These are phyloP conservation scores for Hippophae gyantsensis DNA, from an alignment of 306 rosid species.

Conservation along the genomic window DNA sequence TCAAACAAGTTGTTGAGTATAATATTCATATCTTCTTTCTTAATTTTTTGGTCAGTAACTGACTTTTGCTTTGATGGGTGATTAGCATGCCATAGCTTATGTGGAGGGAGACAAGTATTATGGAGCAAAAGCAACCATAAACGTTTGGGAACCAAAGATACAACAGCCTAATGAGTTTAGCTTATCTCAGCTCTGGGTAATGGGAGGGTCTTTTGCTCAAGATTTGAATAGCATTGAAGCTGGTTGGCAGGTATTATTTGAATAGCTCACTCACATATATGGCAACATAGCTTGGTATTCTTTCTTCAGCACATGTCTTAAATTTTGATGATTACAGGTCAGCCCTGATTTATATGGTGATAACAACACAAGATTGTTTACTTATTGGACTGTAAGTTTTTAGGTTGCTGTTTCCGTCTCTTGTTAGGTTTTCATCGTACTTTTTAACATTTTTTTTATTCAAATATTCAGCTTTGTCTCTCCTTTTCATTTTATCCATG, in stretches of 20 bases:
- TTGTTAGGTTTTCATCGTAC: neutral
- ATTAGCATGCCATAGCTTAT: constrained; percentile 94
- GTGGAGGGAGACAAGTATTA: constrained; percentile 87
- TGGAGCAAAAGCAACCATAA: constrained; percentile 96
- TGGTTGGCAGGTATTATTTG: constrained; percentile 84
- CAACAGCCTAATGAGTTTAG: constrained; percentile 95
- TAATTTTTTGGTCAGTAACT: constrained; percentile 3
- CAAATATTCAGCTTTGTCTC: neutral
- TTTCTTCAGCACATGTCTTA: neutral
- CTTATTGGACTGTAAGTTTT: constrained; percentile 91
- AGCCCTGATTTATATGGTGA: constrained; percentile 94
- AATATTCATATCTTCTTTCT: neutral
- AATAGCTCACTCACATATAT: neutral
- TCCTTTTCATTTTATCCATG: too few relatives aligned
- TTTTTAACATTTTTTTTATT: neutral
- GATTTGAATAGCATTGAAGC: constrained; percentile 99
- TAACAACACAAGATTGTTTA: constrained; percentile 89
- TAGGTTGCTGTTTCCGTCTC: neutral
- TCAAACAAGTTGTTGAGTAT: neutral
- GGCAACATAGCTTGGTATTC: neutral
- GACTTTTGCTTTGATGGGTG: constrained; percentile 6
- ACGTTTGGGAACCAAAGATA: constrained; percentile 96
- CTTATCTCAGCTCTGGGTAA: constrained; percentile 90
- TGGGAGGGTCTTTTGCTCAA: constrained; percentile 96
- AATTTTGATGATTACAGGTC: constrained; percentile 44